phyloP scores from a whole-genome alignment of 2,329 filamentous ascomycete genomes.

The Parasarocladium wereldwijsianum region DNA sequence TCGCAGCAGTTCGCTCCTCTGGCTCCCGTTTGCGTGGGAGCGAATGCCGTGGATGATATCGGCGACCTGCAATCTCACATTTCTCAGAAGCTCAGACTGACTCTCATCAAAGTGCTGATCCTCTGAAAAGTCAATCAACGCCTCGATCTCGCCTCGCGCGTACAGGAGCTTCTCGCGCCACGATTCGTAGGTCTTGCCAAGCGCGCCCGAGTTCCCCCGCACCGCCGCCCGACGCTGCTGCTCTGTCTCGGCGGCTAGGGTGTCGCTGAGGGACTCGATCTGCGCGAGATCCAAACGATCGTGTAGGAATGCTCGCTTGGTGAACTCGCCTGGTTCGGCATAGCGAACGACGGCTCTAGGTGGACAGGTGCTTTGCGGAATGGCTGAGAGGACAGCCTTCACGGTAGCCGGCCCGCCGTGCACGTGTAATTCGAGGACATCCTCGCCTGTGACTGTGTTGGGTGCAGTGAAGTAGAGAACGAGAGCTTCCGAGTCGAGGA shows the following conservation, averaged over 20 bases:
- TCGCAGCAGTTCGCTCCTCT: conserved; percentile 68
- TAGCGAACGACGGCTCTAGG: conserved; percentile 47
- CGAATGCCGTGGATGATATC: conserved; percentile 47
- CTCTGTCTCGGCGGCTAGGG: conserved; percentile 63
- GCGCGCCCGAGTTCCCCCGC: conserved; percentile 53
- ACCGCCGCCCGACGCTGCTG: conserved; percentile 83
- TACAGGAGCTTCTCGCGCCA: conserved; percentile 69
- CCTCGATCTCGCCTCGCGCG: conserved; percentile 83
- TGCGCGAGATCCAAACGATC: conserved; percentile 75
- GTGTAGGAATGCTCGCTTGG: conserved; percentile 79
- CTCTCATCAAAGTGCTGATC: conserved; percentile 95
- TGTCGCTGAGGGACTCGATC: conserved; percentile 52
- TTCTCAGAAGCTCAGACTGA: conserved; percentile 53
- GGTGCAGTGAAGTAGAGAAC: conserved; percentile 73
- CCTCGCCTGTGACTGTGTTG: conserved; percentile 78
- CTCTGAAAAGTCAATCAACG: conserved; percentile 91
- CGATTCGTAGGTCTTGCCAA: conserved; percentile 63
- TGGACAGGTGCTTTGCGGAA: conserved; percentile 35
- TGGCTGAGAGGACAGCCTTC: conserved; percentile 67
- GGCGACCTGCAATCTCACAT: conserved; percentile 51
- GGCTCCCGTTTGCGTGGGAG: conserved; percentile 60
- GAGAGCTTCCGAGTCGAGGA: conserved; percentile 66
- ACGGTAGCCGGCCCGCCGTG: conserved; percentile 85
- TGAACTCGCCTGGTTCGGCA: conserved; percentile 92
- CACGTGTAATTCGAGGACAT: conserved; percentile 85